Base-by-base conservation (phyloP, 192 early-diverging fungal genomes). In the Geranomyces michiganensis region DNA sequence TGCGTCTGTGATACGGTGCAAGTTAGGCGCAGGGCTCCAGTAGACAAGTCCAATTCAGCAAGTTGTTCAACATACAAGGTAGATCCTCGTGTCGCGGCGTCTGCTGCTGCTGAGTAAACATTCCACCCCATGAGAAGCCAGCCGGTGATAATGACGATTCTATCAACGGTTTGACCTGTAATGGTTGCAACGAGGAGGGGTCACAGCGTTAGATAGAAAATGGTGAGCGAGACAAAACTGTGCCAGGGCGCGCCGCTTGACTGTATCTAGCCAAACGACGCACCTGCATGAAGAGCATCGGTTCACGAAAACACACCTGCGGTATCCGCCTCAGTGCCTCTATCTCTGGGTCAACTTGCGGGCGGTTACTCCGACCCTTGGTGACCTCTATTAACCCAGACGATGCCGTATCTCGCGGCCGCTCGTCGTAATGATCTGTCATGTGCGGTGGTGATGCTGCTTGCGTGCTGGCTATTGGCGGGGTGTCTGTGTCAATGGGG, bases 141-240 rank as follows among this genome's bases (percentile, higher is more conserved):
- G 22, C 22, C 31, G 61, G 63, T 14, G 63, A 36, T 19, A 72
- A 24, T 6, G 75, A 67, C 14, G 75, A 66, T 19, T 55, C 29
- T 59, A 77, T 15, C 17, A 77, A 47, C 8, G 75, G 75, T 26
- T 77, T 43, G 45, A 77, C 72, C 75, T 77, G 49, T 36, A 53
- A 43, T 62, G 64, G 15, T 15, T 31, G 32, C 21, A 49, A 33
- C 5, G 31, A 60, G 3, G 29, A 27, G 30, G 58, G 10, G 5
- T 10, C 36, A 10, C 36, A 41, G 36, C 36, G 10, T 41, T 10
- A 41, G 36, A 41, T 41, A 41, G 10, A 41, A 3, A 41, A 10
- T 41, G 10, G 10, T 10, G 10, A 41, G 36, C 36, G 10, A 7
- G 5, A 10, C 5, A 10, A 41, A 41, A 10, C 36, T 41, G 3